These are phyloP conservation scores for Pseudocercospora crystallina DNA, from an alignment of 2,329 filamentous ascomycete species.

Conservation along the genomic window DNA sequence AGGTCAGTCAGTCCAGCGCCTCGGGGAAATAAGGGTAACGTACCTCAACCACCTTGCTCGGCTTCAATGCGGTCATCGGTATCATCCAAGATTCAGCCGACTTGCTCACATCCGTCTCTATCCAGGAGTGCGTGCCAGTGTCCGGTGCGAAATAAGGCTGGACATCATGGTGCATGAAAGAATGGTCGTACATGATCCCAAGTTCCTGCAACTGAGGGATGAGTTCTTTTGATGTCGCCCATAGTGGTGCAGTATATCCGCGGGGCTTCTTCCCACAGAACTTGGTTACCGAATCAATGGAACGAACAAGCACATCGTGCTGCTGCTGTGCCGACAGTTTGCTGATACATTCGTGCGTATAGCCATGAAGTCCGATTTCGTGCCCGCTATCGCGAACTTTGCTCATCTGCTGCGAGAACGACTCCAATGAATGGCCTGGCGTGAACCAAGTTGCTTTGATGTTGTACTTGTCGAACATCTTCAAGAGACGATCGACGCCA, in stretches of 20 bases:
- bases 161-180: slow-evolving; percentile 51
- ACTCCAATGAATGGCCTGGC: slow-evolving; percentile 47
- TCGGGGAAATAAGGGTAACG: not conserved
- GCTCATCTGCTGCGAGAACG: slow-evolving; percentile 50
- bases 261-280: slow-evolving; percentile 23
- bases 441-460: slow-evolving; percentile 41
- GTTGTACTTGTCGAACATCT: slow-evolving; percentile 42
- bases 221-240: slow-evolving; percentile 38
- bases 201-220: slow-evolving; percentile 43
- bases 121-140: slow-evolving; percentile 25
- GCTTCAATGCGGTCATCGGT: slow-evolving; percentile 36
- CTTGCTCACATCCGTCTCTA: slow-evolving; percentile 35
- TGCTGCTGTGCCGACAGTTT: slow-evolving; percentile 35
- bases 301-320: slow-evolving; percentile 38
- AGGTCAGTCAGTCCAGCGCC: not conserved
- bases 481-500: slow-evolving; percentile 42
- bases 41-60: slow-evolving; percentile 39
- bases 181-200: slow-evolving; percentile 49
- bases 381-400: slow-evolving; percentile 45
- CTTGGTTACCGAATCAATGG: slow-evolving; percentile 32
- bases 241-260: slow-evolving; percentile 48
- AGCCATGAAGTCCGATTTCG: slow-evolving; percentile 45
- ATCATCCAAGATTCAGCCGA: slow-evolving; percentile 40
- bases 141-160: slow-evolving; percentile 38
- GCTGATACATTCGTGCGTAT: slow-evolving; percentile 42